phyloP scores from a whole-genome alignment of 495 filamentous ascomycete genomes.

The Immersiella caudata region DNA sequence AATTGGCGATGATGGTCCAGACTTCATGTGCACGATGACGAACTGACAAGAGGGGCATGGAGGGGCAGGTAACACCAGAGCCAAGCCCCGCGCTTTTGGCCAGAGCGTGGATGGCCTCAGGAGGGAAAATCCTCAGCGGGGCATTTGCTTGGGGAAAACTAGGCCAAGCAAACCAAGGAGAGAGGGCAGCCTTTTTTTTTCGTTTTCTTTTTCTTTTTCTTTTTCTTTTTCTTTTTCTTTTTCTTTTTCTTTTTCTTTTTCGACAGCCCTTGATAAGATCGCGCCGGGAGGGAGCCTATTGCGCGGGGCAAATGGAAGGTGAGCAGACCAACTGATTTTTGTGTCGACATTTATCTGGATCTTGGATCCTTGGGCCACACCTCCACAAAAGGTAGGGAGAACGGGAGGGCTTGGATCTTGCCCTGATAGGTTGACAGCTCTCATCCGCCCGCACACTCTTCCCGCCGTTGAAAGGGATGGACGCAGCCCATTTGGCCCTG shows the following conservation, averaged over 20 bases:
- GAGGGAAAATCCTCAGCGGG: neutral
- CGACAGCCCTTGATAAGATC: neutral
- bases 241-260: too few species aligned
- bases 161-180: neutral
- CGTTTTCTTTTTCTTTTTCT: too few species aligned
- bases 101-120: neutral
- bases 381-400: neutral
- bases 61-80: conserved; percentile 11
- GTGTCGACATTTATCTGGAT: neutral
- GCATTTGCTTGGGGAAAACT: neutral
- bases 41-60: neutral
- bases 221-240: too few species aligned
- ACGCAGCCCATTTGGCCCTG: neutral
- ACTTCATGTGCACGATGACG: conserved; percentile 10
- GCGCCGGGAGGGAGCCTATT: neutral
- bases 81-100: conserved; percentile 1
- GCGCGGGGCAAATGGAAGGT: neutral
- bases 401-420: too few species aligned
- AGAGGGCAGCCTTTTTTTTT: too few species aligned
- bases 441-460: neutral
- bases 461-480: neutral
- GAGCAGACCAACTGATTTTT: neutral
- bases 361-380: neutral
- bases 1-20: conserved; percentile 14
- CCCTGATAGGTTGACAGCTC: neutral